phyloP scores from a whole-genome alignment of 176 grass and related monocot genomes.

The Oryza coarctata region DNA sequence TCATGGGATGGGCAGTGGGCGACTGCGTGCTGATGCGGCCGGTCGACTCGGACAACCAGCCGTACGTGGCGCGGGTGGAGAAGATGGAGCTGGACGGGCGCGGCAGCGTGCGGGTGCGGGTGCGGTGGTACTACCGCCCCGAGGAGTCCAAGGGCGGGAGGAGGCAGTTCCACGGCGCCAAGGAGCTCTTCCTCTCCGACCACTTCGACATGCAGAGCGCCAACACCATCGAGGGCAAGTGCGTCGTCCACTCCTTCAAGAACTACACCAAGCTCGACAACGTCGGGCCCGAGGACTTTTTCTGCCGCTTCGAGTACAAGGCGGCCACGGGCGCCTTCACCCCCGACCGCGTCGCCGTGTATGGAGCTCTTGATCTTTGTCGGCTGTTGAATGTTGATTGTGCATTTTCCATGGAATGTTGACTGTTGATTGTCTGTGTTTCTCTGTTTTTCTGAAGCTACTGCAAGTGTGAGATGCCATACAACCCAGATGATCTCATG shows the following conservation, averaged over 20 bases:
- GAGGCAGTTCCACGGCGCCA: slow-evolving; percentile 85
- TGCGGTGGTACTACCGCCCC: slow-evolving; percentile 85
- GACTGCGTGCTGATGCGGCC: slow-evolving; percentile 88
- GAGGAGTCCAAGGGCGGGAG: slow-evolving; percentile 79
- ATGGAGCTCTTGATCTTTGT: not conserved
- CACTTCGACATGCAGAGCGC: slow-evolving; percentile 77
- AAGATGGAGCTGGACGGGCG: slow-evolving; percentile 83
- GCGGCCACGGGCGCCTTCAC: slow-evolving; percentile 57
- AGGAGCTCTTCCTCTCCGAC: slow-evolving; percentile 86
- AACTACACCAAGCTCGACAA: slow-evolving; percentile 85
- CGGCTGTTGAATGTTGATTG: not conserved
- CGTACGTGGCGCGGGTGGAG: slow-evolving; percentile 84
- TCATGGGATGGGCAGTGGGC: slow-evolving; percentile 39
- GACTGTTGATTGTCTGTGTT: not conserved
- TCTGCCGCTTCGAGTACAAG: slow-evolving; percentile 88
- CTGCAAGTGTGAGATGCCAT: slow-evolving; percentile 92
- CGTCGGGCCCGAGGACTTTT: slow-evolving; percentile 72
- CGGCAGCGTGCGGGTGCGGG: slow-evolving; percentile 69
- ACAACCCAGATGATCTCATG: slow-evolving; percentile 91
- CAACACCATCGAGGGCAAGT: slow-evolving; percentile 77
- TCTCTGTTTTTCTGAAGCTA: slow-evolving; percentile 43
- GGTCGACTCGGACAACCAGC: slow-evolving; percentile 70
- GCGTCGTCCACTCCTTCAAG: slow-evolving; percentile 79
- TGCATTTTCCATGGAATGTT: not conserved
- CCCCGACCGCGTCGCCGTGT: slow-evolving; percentile 81